Base-by-base conservation (phyloP, 306 rosid genomes). In the Adenanthera pavonina region DNA sequence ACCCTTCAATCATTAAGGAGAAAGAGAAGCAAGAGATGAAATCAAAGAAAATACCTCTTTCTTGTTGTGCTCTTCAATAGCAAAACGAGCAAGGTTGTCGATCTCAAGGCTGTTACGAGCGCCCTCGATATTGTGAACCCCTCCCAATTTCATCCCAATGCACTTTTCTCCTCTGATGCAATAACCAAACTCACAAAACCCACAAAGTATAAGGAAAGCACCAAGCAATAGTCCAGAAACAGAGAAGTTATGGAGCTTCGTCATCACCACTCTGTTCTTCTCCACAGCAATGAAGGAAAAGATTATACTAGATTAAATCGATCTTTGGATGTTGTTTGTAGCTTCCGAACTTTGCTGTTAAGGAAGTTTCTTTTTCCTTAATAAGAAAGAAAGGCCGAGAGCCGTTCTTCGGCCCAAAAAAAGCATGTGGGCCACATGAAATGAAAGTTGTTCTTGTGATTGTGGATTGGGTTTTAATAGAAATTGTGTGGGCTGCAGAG, bases 31-130 rank as follows among this genome's bases (percentile, higher is more conserved):
- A 57, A 48, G 0, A 9, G n/a, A 44, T 41, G 17, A 9, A 65
- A 53, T 5, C 0, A 33, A 61, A 53, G 15, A 5, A 17, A 44
- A 60, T 12, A 88, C 90, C 85, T 82, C 82, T 80, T 86, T 77
- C 69, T 86, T 86, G 82, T 86, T 89, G 87, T 86, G 86, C 34
- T 90, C 85, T 78, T 88, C 79, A 54, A 90, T 76, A 16, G 94
- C 91, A 75, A 88, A 88, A 67, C 85, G 91, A 64, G 77, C 91
- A 20, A 90, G 86, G 75, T 38, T 61, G 8, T 88, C 83, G 33
- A 83, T 80, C 68, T 74, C 81, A 2, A 68, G 51, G 86, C 49
- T 52, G 62, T 87, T 79, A 47, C 56, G 80, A 78, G 74, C 46
- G 57, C 81, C 86, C 52, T 61, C 65, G 47, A 62, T 54, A 36